These are phyloP conservation scores for Xylaria sp. DNA, from an alignment of 2,329 filamentous ascomycete species.

Conservation along the genomic window DNA sequence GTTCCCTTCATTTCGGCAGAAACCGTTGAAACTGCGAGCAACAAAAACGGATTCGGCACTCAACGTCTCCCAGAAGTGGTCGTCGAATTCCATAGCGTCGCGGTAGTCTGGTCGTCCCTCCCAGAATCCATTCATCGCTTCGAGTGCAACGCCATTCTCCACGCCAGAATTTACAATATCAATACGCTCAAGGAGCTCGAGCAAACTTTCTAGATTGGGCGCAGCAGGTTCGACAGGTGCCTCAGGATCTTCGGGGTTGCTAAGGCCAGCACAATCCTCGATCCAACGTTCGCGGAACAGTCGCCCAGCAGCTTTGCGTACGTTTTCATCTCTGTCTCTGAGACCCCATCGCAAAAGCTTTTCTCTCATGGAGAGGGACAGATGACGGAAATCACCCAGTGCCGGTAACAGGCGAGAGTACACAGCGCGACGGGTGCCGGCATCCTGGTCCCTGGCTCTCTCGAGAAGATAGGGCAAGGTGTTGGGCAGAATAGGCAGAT, in stretches of 20 bases:
- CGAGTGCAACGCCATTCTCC: conserved; percentile 83
- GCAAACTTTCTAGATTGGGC: conserved; percentile 73
- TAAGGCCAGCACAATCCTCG: conserved; percentile 76
- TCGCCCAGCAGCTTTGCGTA: conserved; percentile 83
- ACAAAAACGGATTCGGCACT: conserved; percentile 86
- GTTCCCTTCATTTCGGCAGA: conserved; percentile 70
- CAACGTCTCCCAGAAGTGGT: conserved; percentile 73
- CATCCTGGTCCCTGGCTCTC: conserved; percentile 82
- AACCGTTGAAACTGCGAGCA: conserved; percentile 88
- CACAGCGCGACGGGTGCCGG: conserved; percentile 74
- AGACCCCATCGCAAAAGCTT: conserved; percentile 94
- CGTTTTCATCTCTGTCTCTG: conserved; percentile 87
- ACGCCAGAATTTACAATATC: conserved; percentile 86
- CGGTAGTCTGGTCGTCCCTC: conserved; percentile 80
- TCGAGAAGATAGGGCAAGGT: conserved; percentile 87
- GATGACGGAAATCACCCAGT: conserved; percentile 86
- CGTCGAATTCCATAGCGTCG: conserved; percentile 65
- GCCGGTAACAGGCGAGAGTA: conserved; percentile 84
- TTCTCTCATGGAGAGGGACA: conserved; percentile 90
- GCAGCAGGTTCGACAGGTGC: conserved; percentile 52
- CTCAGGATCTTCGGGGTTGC: conserved; percentile 54
- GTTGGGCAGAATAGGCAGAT: conserved; percentile 77
- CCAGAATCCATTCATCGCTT: conserved; percentile 97
- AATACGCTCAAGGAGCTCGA: conserved; percentile 89
- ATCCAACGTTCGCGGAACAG: conserved; percentile 97